Conservation (phyloP, 2,329 filamentous ascomycete genomes). For the Penicillium nordicum region DNA sequence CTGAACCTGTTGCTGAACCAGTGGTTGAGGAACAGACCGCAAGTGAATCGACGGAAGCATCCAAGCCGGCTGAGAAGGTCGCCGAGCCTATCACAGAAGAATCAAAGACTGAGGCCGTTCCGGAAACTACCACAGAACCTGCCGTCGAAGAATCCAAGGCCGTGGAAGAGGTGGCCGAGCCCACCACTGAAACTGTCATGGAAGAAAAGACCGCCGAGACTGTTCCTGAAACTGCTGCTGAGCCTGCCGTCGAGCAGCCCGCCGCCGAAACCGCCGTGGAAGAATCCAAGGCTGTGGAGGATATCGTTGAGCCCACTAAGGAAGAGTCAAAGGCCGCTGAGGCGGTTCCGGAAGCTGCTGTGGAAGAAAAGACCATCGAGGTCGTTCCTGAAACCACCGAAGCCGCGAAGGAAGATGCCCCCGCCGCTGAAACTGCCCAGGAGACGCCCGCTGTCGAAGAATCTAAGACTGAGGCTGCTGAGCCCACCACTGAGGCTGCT, state of each 20-base stretch:
- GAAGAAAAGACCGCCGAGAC: slow-evolving; percentile 3
- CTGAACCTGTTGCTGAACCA: neutral
- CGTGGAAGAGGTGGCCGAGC: neutral
- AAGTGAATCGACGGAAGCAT: slow-evolving; percentile 14
- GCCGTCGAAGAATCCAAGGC: slow-evolving; percentile 1
- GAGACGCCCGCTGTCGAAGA: neutral
- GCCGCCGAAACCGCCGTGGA: neutral
- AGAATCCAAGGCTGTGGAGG: slow-evolving; percentile 7
- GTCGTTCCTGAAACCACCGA: neutral
- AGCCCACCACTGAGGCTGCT: neutral
- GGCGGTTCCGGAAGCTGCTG: neutral
- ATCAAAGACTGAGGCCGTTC: neutral
- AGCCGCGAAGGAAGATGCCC: slow-evolving; percentile 10
- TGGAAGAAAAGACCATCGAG: slow-evolving; percentile 6
- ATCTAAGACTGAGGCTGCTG: neutral
- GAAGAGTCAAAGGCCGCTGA: neutral
- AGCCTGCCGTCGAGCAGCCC: neutral
- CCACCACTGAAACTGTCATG: neutral
- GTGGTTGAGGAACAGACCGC: slow-evolving; percentile 7
- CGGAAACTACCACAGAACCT: slow-evolving; percentile 6
- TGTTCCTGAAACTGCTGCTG: slow-evolving; percentile 5
- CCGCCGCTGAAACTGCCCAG: neutral
- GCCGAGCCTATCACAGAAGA: slow-evolving; percentile 8
- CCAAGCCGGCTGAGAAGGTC: slow-evolving; percentile 8
- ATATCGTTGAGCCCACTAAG: neutral